Percentiles rank a stretch among this genome's conserved stretches.
These are phyloP conservation scores for Pseudozyma tsukubaensis DNA, from an alignment of 1,284 basidiomycete species.

Conservation along the genomic window DNA sequence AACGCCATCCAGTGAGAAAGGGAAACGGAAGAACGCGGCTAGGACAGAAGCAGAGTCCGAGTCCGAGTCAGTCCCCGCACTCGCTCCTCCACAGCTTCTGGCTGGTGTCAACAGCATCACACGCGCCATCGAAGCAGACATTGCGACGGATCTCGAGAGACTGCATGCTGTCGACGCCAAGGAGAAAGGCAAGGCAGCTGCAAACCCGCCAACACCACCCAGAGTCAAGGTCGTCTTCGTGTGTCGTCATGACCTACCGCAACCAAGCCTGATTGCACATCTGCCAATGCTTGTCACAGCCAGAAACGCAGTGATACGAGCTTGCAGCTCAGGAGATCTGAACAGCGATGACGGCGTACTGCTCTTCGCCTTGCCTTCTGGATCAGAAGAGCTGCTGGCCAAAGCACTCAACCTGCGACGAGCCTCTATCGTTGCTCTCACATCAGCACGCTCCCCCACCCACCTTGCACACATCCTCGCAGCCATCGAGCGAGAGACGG, in stretches of 20 bases:
- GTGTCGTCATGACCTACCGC: slow-evolving; percentile 37
- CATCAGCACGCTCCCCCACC: slow-evolving; percentile 4
- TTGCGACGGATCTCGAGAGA: slow-evolving; percentile 11
- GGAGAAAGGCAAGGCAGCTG: slow-evolving; percentile 12
- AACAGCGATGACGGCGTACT: neutral
- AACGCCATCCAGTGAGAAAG: neutral
- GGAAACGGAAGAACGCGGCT: neutral
- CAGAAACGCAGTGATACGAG: slow-evolving; percentile 31
- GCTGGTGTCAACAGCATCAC: slow-evolving; percentile 49
- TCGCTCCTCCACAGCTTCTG: slow-evolving; percentile 16
- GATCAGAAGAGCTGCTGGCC: slow-evolving; percentile 28
- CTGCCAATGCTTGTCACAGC: slow-evolving; percentile 43
- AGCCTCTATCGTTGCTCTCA: slow-evolving; percentile 31
- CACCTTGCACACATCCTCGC: slow-evolving; percentile 10
- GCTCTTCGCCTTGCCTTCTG: slow-evolving; percentile 39
- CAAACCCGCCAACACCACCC: neutral
- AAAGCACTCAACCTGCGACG: slow-evolving; percentile 26
- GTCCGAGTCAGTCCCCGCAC: neutral
- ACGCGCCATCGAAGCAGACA: slow-evolving; percentile 32
- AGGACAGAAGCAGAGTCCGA: slow-evolving; percentile 9
- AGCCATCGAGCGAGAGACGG: slow-evolving; percentile 27
- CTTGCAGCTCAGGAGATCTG: neutral
- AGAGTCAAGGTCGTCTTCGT: slow-evolving; percentile 40
- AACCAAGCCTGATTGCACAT: slow-evolving; percentile 35
- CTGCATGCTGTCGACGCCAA: slow-evolving; percentile 9